Conservation (phyloP, 371 early-diverging fungal species). For the Funneliformis caledonium region DNA sequence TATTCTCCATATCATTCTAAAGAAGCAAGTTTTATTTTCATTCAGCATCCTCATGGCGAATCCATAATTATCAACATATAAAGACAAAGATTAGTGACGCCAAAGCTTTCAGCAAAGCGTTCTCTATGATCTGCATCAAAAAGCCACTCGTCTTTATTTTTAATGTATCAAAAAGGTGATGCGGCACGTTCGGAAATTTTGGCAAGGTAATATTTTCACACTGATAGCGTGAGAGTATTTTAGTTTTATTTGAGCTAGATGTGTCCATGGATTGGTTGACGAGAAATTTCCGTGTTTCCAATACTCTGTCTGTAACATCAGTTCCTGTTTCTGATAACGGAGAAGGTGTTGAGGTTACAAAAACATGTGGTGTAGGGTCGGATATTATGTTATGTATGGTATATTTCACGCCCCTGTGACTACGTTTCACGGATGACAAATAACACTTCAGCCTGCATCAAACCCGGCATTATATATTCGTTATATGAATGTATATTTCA, state of each 20-base stretch:
- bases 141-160: background rate
- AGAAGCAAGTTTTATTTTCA: background rate
- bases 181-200: constrained; percentile 8
- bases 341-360: background rate
- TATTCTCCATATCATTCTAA: background rate
- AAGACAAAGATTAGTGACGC: background rate
- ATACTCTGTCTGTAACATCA: background rate
- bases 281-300: background rate
- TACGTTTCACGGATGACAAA: too few relatives aligned
- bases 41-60: background rate
- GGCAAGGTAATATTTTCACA: background rate
- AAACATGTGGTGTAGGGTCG: too few relatives aligned
- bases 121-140: background rate
- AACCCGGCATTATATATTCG: too few relatives aligned
- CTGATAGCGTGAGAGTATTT: background rate
- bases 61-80: background rate
- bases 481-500: too few relatives aligned
- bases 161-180: background rate
- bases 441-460: too few relatives aligned
- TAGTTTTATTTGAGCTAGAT: background rate
- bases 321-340: background rate
- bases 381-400: too few relatives aligned
- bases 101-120: background rate
- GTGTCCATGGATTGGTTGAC: constrained; percentile 8
- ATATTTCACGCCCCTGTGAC: too few relatives aligned